Evolutionary conservation across 2,329 filamentous ascomycete genomes (phyloP), one percentile per base, ranked within the genome.

Genomic region (Aspergillus awamori): DNA sequence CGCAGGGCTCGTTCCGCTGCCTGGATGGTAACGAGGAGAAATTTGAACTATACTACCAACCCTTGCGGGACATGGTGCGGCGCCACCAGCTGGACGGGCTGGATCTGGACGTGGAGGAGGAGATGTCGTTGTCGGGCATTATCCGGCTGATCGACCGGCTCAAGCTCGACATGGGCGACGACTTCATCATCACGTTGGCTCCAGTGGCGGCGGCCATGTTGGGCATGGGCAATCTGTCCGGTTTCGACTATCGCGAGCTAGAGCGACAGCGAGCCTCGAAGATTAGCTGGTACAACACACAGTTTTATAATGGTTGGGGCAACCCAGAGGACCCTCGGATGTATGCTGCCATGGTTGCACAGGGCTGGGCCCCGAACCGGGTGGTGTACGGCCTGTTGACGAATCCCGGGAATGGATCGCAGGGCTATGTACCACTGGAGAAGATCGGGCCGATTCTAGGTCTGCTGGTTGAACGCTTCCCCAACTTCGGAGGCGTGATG

Each of bases 291-390:
- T 97, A 97, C 76, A 97, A 97, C 72, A 84, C 89, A 5, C 93
- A 97, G 72, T 96, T 97, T 77, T 97, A 97, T 82, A 95, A 91
- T 72, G 92, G 92, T 1, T 97, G 92, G 88, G 92, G 92, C 8
- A 86, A 87, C 53, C 86, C 87, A 1, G 79, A 82, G 28, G 81
- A 83, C 59, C 74, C 77, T 1, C 72, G 71, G 11, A 76, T 79
- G 66, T 81, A 81, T 64, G 76, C 76, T 22, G 67, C 72, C 51
- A 79, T 81, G 48, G 69, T 81, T 22, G 63, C 74, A 10, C 75
- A 76, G 62, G 92, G 92, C 8, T 97, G 91, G 88, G 81, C 85
- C 2, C 83, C 91, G 0, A 79, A 86, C 20, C 90, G 89, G 71
- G 82, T 97, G 2, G 91, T 97, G 8, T 81, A 93, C 59, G 93